Base-by-base conservation (phyloP, 148 eudicot genomes). In the Rhododendron henanense region DNA sequence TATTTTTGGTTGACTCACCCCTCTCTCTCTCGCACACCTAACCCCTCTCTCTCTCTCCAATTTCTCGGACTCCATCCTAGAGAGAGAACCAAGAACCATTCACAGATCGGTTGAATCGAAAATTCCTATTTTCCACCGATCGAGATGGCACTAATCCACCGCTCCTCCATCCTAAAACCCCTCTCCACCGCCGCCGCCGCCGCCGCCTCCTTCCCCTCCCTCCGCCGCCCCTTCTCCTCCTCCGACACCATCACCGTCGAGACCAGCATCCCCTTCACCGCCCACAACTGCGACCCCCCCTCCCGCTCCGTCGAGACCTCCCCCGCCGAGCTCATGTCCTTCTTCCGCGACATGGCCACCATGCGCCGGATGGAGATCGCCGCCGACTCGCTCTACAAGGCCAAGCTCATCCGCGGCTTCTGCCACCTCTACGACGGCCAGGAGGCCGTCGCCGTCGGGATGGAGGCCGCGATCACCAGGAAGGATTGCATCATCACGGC, bases 301-400 rank as follows among this genome's bases (percentile, higher is more conserved):
- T 88, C 97, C 0, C 93, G 93, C 83, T 63, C 93, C 84, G 92
- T 96, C 44, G 85, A 85, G 2, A 95, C 99, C 8, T 82, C 90
- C 1, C 81, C 94, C 0, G 11, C 79, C 2, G 99, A 96, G 78
- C 96, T 95, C 65, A 87, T 94, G 86, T 41, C 87, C 33, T 96
- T 94, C 93, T 96, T 92, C 92, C 89, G 85, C 13, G 89, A 87
- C 78, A 96, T 96, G 99, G 90, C 97, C 1, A 39, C 85, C 0
- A 94, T 95, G 97, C 94, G 99, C 0, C 92, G 99, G 11, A 95
- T 94, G 97, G 98, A 96, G 87, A 96, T 96, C 92, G 98, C 99
- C 3, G 94, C 98, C n/a, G 99, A 96, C 76, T 94, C 97, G 0
- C 94, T 96, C 14, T 97, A 97, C 93, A 97, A 95, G 28, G 90